phyloP scores from a whole-genome alignment of 192 early-diverging fungal genomes.

The Diversispora eburnea region DNA sequence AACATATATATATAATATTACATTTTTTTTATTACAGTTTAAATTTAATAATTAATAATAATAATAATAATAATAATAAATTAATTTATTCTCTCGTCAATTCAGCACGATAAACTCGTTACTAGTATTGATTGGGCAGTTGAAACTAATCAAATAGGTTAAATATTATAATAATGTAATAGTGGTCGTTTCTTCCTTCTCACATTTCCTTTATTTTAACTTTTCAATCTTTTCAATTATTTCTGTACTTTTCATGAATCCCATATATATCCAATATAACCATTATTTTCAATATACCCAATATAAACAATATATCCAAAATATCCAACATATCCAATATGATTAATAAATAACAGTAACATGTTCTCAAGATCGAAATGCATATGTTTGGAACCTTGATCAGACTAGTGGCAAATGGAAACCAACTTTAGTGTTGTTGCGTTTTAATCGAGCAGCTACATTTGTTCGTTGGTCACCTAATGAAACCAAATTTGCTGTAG shows the following conservation, averaged over 20 bases:
- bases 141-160: slow-evolving; percentile 78
- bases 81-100: slow-evolving; percentile 8
- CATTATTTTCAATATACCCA: too few species aligned
- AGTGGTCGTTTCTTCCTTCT: not conserved
- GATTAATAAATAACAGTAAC: slow-evolving; percentile 63
- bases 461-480: slow-evolving; percentile 89
- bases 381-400: slow-evolving; percentile 94
- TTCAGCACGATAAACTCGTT: slow-evolving; percentile 91
- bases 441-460: slow-evolving; percentile 95
- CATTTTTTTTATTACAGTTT: not conserved
- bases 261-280: too few species aligned
- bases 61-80: not conserved
- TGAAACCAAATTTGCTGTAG: slow-evolving; percentile 98
- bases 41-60: not conserved
- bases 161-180: not conserved
- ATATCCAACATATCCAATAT: too few species aligned
- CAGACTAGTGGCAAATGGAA: slow-evolving; percentile 63
- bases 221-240: not conserved
- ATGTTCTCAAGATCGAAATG: slow-evolving; percentile 97
- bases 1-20: not conserved
- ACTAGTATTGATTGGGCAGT: slow-evolving; percentile 96
- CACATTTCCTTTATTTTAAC: not conserved
- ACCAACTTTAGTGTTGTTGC: slow-evolving; percentile 86
- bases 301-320: too few species aligned
- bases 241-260: too few species aligned